Percentiles rank a stretch among this genome's conserved stretches.
Conservation (phyloP, 1,139 yeast genomes). For the Lodderomyces pseudojiufengensis region DNA sequence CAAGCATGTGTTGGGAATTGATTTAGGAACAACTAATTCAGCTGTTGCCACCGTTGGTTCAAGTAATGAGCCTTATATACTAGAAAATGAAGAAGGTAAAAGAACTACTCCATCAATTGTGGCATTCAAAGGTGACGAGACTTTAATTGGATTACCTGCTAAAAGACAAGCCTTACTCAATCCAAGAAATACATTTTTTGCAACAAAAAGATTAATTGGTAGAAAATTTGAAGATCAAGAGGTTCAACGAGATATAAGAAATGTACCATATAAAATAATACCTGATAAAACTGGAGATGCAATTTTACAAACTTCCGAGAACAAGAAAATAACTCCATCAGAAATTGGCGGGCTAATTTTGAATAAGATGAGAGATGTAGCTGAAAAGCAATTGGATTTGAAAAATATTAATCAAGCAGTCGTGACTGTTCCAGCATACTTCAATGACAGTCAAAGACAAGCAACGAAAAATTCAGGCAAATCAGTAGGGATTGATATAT, state of each 20-base stretch:
- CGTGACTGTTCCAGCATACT: slow-evolving; percentile 78
- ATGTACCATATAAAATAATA: slow-evolving; percentile 54
- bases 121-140: slow-evolving; percentile 37
- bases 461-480: slow-evolving; percentile 74
- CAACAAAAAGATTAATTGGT: slow-evolving; percentile 73
- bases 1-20: slow-evolving; percentile 63
- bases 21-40: slow-evolving; percentile 77
- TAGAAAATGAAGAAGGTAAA: slow-evolving; percentile 66
- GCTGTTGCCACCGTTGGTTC: slow-evolving; percentile 66
- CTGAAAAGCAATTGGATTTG: slow-evolving; percentile 44
- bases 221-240: slow-evolving; percentile 60
- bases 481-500: slow-evolving; percentile 60
- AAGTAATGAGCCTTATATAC: slow-evolving; percentile 44
- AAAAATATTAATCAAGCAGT: slow-evolving; percentile 44
- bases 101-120: slow-evolving; percentile 75
- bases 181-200: slow-evolving; percentile 66
- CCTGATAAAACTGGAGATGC: slow-evolving; percentile 61
- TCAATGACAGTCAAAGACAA: slow-evolving; percentile 74
- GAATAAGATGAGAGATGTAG: slow-evolving; percentile 53
- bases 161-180: slow-evolving; percentile 65
- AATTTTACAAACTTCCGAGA: slow-evolving; percentile 45
- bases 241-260: slow-evolving; percentile 56
- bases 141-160: slow-evolving; percentile 59
- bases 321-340: slow-evolving; percentile 46
- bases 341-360: slow-evolving; percentile 54